These are phyloP conservation scores for Teratosphaeria viscida DNA, from an alignment of 2,329 filamentous ascomycete species.

Conservation along the genomic window DNA sequence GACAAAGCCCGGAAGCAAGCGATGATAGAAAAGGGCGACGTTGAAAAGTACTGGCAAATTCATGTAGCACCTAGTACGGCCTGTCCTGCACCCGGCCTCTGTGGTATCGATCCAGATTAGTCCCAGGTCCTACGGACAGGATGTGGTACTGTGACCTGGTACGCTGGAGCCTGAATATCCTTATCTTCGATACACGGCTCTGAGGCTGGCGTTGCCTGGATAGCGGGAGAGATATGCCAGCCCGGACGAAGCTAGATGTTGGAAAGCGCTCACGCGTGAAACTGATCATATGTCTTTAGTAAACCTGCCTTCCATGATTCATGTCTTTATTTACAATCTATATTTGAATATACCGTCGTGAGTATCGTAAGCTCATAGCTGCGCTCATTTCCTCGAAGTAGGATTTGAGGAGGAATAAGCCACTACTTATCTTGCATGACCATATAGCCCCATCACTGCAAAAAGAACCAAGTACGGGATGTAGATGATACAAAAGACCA, in stretches of 20 bases:
- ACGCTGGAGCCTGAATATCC: too few relatives aligned
- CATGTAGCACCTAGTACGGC: conserved; percentile 28
- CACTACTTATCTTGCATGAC: neutral
- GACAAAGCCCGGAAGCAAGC: conserved; percentile 15
- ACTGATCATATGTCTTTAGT: neutral
- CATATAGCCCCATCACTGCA: neutral
- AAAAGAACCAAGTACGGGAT: conserved; percentile 34
- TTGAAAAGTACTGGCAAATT: conserved; percentile 33
- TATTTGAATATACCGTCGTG: too few relatives aligned
- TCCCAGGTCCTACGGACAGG: neutral
- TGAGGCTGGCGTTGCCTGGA: neutral
- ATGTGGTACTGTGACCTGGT: too few relatives aligned
- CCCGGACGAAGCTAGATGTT: neutral
- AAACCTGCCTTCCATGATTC: neutral
- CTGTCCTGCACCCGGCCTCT: conserved; percentile 11
- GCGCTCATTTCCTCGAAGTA: too few relatives aligned
- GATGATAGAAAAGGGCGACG: conserved; percentile 9
- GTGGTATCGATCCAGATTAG: conserved; percentile 10
- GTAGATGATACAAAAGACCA: conserved; percentile 34
- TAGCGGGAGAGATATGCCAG: neutral
- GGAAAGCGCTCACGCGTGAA: neutral
- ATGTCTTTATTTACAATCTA: neutral
- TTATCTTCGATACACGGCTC: neutral
- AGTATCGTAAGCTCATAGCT: too few relatives aligned
- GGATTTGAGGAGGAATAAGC: too few relatives aligned